Conservation (phyloP, 2,329 filamentous ascomycete species). For the Trichophyton schoenleinii region DNA sequence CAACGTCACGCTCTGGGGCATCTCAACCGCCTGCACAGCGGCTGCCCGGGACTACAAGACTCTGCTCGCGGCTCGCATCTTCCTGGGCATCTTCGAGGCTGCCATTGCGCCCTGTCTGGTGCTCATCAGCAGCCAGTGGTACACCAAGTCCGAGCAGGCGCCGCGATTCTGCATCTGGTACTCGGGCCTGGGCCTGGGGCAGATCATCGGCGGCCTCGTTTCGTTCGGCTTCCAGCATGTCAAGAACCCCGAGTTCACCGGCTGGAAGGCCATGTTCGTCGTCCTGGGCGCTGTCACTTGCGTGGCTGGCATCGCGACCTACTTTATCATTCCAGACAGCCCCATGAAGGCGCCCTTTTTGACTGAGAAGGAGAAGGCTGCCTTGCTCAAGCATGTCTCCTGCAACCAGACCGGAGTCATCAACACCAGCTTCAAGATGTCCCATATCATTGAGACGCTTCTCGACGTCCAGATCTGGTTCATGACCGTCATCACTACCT, state of each 20-base stretch:
- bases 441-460: constrained; percentile 14
- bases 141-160: constrained; percentile 38
- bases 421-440: constrained; percentile 12
- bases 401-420: constrained; percentile 14
- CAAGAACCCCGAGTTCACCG: constrained; percentile 17
- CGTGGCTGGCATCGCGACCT: constrained; percentile 3
- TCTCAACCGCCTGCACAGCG: constrained; percentile 39
- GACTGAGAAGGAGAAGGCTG: constrained; percentile 12
- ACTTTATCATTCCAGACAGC: constrained; percentile 6
- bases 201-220: constrained; percentile 19
- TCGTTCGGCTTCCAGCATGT: constrained; percentile 18
- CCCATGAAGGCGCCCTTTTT: constrained; percentile 12
- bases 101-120: constrained; percentile 20
- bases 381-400: constrained; percentile 11
- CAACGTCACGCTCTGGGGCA: constrained; percentile 48
- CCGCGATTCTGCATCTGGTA: constrained; percentile 48
- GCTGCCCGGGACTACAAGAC: constrained; percentile 31
- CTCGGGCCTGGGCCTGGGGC: constrained; percentile 40
- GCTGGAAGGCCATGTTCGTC: constrained; percentile 10
- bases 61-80: constrained; percentile 21
- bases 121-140: constrained; percentile 23
- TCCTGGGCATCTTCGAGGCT: constrained; percentile 24
- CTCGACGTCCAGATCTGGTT: constrained; percentile 17
- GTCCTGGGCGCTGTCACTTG: constrained; percentile 7
- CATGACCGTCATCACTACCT: constrained; percentile 17